Conservation (phyloP, 2,329 filamentous ascomycete genomes). For the Chrysosporium queenslandicum region DNA sequence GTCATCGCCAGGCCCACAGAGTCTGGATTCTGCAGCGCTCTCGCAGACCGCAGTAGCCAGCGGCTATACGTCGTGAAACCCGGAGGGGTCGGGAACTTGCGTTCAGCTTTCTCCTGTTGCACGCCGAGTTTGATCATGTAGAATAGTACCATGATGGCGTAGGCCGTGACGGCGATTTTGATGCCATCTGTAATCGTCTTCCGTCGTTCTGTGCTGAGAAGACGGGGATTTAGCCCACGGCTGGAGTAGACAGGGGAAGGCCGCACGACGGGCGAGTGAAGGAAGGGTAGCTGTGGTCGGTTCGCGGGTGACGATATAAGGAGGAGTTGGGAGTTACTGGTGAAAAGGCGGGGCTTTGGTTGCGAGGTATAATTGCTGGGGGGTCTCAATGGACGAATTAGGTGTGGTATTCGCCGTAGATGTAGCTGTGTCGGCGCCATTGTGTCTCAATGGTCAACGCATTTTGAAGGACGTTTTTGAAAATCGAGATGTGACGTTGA, state of each 20-base stretch:
- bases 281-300: conserved; percentile 57
- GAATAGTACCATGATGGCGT: conserved; percentile 52
- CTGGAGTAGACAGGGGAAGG: conserved; percentile 31
- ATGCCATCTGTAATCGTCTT: conserved; percentile 61
- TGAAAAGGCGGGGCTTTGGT: conserved; percentile 44
- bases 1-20: conserved; percentile 44
- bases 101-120: conserved; percentile 65
- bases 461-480: background rate
- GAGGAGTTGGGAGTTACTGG: conserved; percentile 46
- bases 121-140: conserved; percentile 55
- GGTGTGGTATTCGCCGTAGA: conserved; percentile 33
- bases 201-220: conserved; percentile 54
- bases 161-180: conserved; percentile 61
- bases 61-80: conserved; percentile 70
- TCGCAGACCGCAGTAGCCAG: conserved; percentile 56
- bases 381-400: conserved; percentile 30
- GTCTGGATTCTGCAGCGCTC: conserved; percentile 49
- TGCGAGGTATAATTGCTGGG: conserved; percentile 21
- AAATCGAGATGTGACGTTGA: conserved; percentile 9
- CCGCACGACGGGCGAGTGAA: conserved; percentile 44
- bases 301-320: conserved; percentile 42
- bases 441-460: conserved; percentile 8
- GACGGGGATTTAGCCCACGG: conserved; percentile 26
- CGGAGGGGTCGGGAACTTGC: conserved; percentile 65
- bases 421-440: conserved; percentile 30